Conservation (phyloP, 2,329 filamentous ascomycete species). For the Cytospora mali region DNA sequence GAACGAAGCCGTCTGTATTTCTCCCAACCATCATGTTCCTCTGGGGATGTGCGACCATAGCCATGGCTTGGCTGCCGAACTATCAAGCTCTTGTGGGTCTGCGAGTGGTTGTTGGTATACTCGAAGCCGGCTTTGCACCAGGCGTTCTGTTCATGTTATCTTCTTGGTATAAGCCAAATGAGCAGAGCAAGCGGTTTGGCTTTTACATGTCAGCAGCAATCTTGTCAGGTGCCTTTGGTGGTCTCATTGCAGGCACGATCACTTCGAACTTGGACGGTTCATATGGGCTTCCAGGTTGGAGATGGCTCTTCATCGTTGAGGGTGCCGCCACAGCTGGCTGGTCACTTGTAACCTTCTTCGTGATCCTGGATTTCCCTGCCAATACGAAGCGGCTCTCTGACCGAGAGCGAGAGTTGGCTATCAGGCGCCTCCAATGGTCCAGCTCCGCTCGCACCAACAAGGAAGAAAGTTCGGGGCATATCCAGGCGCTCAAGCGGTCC, state of each 20-base stretch:
- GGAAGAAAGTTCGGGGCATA: constrained; percentile 54
- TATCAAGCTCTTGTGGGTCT: constrained; percentile 39
- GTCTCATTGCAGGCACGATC: constrained; percentile 61
- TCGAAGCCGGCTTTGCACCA: constrained; percentile 59
- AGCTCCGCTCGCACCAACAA: constrained; percentile 56
- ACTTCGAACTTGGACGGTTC: constrained; percentile 55
- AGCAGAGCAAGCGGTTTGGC: constrained; percentile 41
- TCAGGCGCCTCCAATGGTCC: constrained; percentile 61
- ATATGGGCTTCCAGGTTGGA: constrained; percentile 48
- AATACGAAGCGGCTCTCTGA: constrained; percentile 59
- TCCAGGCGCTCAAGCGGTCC: constrained; percentile 33
- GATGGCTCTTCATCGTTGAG: constrained; percentile 53
- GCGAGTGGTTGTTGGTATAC: constrained; percentile 53
- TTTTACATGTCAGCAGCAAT: constrained; percentile 71
- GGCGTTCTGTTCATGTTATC: constrained; percentile 54
- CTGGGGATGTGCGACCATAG: constrained; percentile 44
- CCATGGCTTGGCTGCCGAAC: constrained; percentile 42
- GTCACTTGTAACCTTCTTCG: constrained; percentile 59
- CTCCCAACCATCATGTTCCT: constrained; percentile 43
- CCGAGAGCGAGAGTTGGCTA: constrained; percentile 62
- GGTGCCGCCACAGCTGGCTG: constrained; percentile 61
- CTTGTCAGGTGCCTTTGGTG: constrained; percentile 65
- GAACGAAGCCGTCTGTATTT: constrained; percentile 43
- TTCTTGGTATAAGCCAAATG: constrained; percentile 47
- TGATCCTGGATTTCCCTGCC: constrained; percentile 71